phyloP scores from a whole-genome alignment of 306 rosid species.

The Trifolium repens region DNA sequence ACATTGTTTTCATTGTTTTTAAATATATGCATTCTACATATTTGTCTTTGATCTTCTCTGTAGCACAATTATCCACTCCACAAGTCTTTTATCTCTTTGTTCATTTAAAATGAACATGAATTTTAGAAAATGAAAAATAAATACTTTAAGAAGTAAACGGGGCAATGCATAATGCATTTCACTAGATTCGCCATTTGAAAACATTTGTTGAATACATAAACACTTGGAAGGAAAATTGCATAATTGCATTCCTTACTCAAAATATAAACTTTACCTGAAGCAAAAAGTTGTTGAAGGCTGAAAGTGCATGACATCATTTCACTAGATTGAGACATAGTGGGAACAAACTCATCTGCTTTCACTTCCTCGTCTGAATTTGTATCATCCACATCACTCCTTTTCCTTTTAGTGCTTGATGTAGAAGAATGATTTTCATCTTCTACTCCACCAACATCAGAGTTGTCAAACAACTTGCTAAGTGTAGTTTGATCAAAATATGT shows the following conservation, averaged over 20 bases:
- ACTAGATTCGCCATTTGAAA: background rate
- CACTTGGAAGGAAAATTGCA: background rate
- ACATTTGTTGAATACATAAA: background rate
- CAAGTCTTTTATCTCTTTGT: too few relatives aligned
- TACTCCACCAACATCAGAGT: background rate
- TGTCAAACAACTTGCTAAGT: background rate
- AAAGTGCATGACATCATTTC: slow-evolving; percentile 10
- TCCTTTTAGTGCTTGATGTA: background rate
- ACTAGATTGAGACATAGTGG: background rate
- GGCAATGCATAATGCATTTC: too few relatives aligned
- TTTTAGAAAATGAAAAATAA: too few relatives aligned
- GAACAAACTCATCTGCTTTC: background rate
- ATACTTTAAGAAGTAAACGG: too few relatives aligned
- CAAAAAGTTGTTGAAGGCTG: slow-evolving; percentile 1
- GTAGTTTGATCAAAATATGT: slow-evolving; percentile 1
- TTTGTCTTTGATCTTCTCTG: too few relatives aligned
- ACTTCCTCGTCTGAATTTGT: background rate
- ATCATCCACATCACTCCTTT: background rate
- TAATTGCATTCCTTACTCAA: background rate
- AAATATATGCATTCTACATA: too few relatives aligned
- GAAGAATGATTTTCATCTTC: slow-evolving; percentile 7
- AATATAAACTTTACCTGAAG: slow-evolving; percentile 10
- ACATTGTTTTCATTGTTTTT: too few relatives aligned
- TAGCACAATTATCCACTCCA: too few relatives aligned
- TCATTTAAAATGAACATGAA: too few relatives aligned